Base-by-base conservation (phyloP, 148 eudicot species). In the Pharnaceum exiguum region DNA sequence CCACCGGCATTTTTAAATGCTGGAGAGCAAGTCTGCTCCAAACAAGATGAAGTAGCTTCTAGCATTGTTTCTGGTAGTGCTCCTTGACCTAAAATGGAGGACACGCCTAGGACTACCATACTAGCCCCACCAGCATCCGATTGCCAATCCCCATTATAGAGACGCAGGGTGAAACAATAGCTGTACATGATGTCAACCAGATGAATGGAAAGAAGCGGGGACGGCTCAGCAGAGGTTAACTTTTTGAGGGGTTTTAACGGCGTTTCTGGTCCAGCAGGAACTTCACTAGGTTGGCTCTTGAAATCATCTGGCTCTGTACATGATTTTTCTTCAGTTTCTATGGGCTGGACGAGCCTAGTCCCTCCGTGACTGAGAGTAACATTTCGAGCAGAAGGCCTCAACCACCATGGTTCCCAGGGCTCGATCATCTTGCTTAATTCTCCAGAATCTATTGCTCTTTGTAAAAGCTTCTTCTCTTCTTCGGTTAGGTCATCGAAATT, bases 321-420 rank as follows among this genome's bases (percentile, higher is more conserved):
- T 43, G 57, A 65, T 29, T 55, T 23, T 39, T 79, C 82, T 18
- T 57, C 59, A 0, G 59, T 63, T 30, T 4, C 33, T 51, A 94
- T 53, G 30, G 87, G 95, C 56, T 86, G 95, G 39, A 94, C 68
- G 22, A 86, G 89, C 49, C 64, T 83, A 54, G 83, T 69, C 62
- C 96, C 99, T 51, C 75, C 80, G 12, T 50, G 71, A 55, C 95
- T 73, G 17, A 93, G 82, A 65, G 76, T 56, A 38, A 89, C 63
- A 27, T 73, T 66, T 33, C 57, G 66, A 52, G 99, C 91, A 35
- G 82, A 73, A 51, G 95, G 91, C 68, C 66, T 89, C 65, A 82
- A 71, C 99, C 99, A 93, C 99, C 96, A 89, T 27, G 96, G 96
- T 45, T 88, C 95, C 98, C 98, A 88, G 24, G 90, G 91, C 67